phyloP scores from a whole-genome alignment of 768 basidiomycete species.

The Lactarius deliciosus region DNA sequence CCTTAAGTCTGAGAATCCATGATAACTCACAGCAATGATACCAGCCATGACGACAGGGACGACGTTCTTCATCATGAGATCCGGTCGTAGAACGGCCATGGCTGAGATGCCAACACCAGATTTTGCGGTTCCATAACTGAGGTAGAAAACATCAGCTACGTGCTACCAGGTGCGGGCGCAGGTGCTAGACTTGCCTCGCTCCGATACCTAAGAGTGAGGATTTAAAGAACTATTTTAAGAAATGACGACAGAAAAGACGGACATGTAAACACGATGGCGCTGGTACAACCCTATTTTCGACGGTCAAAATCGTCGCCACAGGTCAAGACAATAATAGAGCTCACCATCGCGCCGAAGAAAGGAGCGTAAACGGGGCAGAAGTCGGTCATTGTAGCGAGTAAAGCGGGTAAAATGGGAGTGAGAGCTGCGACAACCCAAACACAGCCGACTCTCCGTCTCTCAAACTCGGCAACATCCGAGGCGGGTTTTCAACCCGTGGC shows the following conservation, averaged over 20 bases:
- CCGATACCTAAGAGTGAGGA: constrained; percentile 62
- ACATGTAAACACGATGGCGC: constrained; percentile 98
- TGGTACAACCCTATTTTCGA: constrained; percentile 80
- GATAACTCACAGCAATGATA: constrained; percentile 99
- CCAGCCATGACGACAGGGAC: constrained; percentile 99
- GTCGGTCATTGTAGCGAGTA: constrained; percentile 56
- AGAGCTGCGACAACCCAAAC: not conserved
- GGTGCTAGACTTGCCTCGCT: constrained; percentile 60
- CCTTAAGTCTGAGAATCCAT: constrained; percentile 49
- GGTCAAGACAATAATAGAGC: constrained; percentile 32
- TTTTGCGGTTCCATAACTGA: constrained; percentile 97
- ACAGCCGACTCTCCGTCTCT: not conserved
- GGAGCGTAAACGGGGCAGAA: constrained; percentile 94
- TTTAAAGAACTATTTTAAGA: not conserved
- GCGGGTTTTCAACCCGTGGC: not conserved
- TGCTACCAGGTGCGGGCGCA: not conserved
- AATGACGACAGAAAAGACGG: constrained; percentile 37
- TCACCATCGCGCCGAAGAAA: constrained; percentile 96
- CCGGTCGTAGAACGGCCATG: constrained; percentile 92
- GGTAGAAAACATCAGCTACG: not conserved
- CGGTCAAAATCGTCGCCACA: not conserved
- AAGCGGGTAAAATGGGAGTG: not conserved
- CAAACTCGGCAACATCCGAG: not conserved
- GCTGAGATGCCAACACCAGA: constrained; percentile 97
- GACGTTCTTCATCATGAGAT: constrained; percentile 79